Evolutionary conservation across 148 eudicot genomes (phyloP), one percentile per base, ranked within the genome.

Genomic region (Fagopyrum homotropicum): DNA sequence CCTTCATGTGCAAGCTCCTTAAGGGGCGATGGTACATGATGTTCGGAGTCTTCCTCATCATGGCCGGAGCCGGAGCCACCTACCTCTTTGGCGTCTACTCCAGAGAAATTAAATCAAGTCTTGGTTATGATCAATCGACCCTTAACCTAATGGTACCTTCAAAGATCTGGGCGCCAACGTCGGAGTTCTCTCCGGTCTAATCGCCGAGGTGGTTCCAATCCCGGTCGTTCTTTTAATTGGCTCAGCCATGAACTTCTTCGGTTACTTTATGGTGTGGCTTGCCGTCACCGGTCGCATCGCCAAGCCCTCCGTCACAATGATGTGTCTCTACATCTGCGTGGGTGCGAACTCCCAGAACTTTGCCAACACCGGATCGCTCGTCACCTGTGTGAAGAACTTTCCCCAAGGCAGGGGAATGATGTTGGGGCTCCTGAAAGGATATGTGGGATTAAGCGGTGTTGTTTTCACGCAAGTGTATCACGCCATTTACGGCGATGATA

Each of bases 11-110:
- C 9, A 72, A 69, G 22, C 26, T 81, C 1, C 11, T 81, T 9
- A 3, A 4, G 35, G 83, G 80, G 29, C 74, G 89, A 48, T 88
- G 91, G 91, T 82, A 85, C 78, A 79, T 84, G 63, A 81, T 88
- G 76, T 85, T 88, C 68, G 87, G 84, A 11, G 75, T 87, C 1
- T 63, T 84, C 12, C 49, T 86, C 8, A 63, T 88, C 49, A 84
- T 88, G 91, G 71, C 89, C 2, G 87, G 84, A 5, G 86, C 86
- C 5, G 91, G 91, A 2, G 84, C 84, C 8, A 79, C 83, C 6
- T 88, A 84, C 46, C 79, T 88, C 40, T 88, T 88, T 69, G 89
- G 91, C 2, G 75, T 84, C 1, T 88, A 88, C 78, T 88, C 91
- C 44, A 80, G 75, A 45, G 79, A 84, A 56, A 85, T 88, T 9